These are phyloP conservation scores for Beta macrorhiza DNA, from an alignment of 179 eudicot species.

Conservation along the genomic window DNA sequence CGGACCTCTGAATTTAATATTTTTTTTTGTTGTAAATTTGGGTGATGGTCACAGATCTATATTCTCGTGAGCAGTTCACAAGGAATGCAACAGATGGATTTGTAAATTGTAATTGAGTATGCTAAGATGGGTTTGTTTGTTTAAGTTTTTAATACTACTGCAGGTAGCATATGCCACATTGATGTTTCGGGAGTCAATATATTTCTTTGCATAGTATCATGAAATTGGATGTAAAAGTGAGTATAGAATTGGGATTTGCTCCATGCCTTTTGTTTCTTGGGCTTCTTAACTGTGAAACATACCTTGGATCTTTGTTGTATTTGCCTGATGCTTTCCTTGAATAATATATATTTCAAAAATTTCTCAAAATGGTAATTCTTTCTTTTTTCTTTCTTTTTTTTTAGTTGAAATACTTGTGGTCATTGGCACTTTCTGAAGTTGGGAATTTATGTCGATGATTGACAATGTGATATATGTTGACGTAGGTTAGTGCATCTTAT, in stretches of 20 bases:
- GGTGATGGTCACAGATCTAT: background rate
- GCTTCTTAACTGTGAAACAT: background rate
- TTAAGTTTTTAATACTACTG: background rate
- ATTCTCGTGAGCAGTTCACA: background rate
- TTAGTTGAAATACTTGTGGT: background rate
- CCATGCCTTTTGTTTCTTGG: background rate
- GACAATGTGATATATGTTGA: constrained; percentile 57
- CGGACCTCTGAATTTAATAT: background rate
- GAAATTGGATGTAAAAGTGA: background rate
- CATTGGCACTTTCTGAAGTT: background rate
- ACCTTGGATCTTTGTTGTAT: background rate
- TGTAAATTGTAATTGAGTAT: background rate
- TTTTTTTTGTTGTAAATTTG: background rate
- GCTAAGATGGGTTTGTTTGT: background rate
- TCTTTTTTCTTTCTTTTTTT: too few relatives aligned
- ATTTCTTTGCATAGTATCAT: background rate
- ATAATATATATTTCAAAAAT: too few relatives aligned
- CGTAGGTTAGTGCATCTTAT: constrained; percentile 99
- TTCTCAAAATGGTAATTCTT: too few relatives aligned
- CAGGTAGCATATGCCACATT: background rate
- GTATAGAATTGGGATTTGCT: background rate
- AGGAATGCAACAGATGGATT: background rate
- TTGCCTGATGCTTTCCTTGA: background rate
- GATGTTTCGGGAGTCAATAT: too few relatives aligned
- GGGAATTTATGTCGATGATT: constrained; percentile 12